Evolutionary conservation across 306 rosid species (phyloP).

Genomic region (Gastrolobium bilobum): DNA sequence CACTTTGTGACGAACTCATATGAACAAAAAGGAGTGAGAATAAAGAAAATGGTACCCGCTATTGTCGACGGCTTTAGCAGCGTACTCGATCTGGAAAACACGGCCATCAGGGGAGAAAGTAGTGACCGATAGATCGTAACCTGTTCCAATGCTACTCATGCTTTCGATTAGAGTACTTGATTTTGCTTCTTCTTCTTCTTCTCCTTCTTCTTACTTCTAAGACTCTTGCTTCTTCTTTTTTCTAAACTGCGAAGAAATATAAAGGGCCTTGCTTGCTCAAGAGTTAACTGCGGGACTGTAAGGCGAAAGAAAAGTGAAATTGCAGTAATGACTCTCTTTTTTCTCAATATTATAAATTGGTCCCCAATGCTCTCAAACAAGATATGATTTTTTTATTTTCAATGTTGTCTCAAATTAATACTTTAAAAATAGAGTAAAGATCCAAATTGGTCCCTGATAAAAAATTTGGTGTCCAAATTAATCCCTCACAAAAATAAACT

Average conservation of each 20-base stretch:
- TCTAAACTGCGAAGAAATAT: not conserved
- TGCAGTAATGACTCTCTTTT: not conserved
- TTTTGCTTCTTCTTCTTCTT: not conserved
- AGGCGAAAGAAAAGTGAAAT: not conserved
- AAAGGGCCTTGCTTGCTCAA: constrained; percentile 35
- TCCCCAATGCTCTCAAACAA: not conserved
- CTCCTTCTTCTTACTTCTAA: constrained; percentile 26
- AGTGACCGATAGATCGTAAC: constrained; percentile 97
- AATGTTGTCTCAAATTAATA: too few relatives aligned
- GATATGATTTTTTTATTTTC: too few relatives aligned
- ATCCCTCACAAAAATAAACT: too few relatives aligned
- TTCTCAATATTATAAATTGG: not conserved
- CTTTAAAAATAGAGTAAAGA: too few relatives aligned
- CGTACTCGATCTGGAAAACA: constrained; percentile 98
- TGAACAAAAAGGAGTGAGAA: not conserved
- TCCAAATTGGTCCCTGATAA: too few relatives aligned
- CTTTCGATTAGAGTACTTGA: not conserved
- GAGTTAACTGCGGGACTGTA: constrained; percentile 5
- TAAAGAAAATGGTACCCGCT: constrained; percentile 66
- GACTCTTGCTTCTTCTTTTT: not conserved
- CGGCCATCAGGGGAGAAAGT: constrained; percentile 99
- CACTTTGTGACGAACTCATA: not conserved
- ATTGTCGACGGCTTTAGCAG: constrained; percentile 98
- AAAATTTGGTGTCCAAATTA: too few relatives aligned
- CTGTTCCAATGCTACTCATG: constrained; percentile 99